Evolutionary conservation across 1,284 basidiomycete species (phyloP), one percentile per base, ranked within the genome.

Genomic region (Pseudozyma flocculosa): DNA sequence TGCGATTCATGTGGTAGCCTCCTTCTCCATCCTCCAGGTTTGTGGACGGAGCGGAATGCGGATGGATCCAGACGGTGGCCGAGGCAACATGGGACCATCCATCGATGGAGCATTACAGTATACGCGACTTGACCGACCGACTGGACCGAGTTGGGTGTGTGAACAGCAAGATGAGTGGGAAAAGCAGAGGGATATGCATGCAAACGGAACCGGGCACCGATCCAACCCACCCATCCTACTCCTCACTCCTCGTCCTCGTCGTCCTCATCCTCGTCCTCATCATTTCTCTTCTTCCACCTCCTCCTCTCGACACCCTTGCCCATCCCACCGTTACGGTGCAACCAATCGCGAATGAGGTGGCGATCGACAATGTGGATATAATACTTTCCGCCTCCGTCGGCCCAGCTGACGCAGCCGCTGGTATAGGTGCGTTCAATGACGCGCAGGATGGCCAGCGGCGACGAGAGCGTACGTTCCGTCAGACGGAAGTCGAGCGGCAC

Each of bases 401-500:
- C 68, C 75, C 75, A 77, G 45, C 71, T 73, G 4, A 77, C 75
- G 24, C 63, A 72, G 4, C 70, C 70, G 3, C 52, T 54, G 1
- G 56, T 60, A 44, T 73, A 75, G 26, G 22, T 30, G 17, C 72
- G 58, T 49, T 76, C 67, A 11, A 52, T 63, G 13, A 74, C 68
- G 38, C 66, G 52, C 40, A 77, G 48, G n/a, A 77, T 77, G 21
- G 75, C 75, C 30, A 68, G 48, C 1, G 74, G 72, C 34, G 58
- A 62, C 4, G 61, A 66, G 15, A 76, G 45, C 34, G 75, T 69
- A 77, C 54, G 72, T 68, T 70, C 81, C 48, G 80, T 82, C 58
- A 83, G 73, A 41, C 81, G 75, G 60, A 82, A 83, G 32, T 81
- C 80, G 21, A 80, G 78, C 3, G 80, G 78, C 19, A 83, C 80